Percentiles rank a stretch among this genome's conserved stretches.
Evolutionary conservation across 495 filamentous ascomycete genomes (phyloP).

Genomic region (Xylaria longipes): DNA sequence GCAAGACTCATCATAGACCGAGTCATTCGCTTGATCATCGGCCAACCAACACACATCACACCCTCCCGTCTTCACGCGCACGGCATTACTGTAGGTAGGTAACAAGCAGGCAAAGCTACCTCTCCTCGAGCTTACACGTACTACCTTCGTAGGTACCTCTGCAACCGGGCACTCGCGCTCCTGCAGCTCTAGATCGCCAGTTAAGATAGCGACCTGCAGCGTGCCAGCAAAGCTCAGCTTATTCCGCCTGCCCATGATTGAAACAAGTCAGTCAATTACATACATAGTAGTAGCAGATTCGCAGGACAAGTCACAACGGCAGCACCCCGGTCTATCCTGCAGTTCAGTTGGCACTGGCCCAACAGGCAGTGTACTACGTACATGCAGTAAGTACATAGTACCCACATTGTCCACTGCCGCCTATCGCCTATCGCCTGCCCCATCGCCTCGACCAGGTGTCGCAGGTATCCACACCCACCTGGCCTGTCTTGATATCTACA

Average conservation of each 20-base stretch:
- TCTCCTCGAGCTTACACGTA: conserved; percentile 6
- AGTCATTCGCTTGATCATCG: conserved; percentile 46
- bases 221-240: conserved; percentile 20
- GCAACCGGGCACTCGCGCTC: background rate
- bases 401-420: conserved; percentile 9
- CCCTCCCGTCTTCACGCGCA: background rate
- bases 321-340: background rate
- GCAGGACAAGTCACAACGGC: conserved; percentile 16
- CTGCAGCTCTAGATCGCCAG: conserved; percentile 3
- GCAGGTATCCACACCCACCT: conserved; percentile 28
- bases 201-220: background rate
- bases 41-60: conserved; percentile 27
- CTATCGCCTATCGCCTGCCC: conserved; percentile 1
- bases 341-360: background rate
- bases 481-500: conserved; percentile 1
- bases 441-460: conserved; percentile 10
- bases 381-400: background rate
- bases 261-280: too few relatives aligned
- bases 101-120: conserved; percentile 18
- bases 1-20: conserved; percentile 28
- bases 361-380: background rate
- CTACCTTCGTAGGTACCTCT: conserved; percentile 17
- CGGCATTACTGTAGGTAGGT: background rate
- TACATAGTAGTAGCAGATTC: too few relatives aligned
- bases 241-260: background rate